Percentiles rank a stretch among this genome's conserved stretches.
Conservation (phyloP, 2,329 filamentous ascomycete species). For the Pseudogymnoascus sp. region DNA sequence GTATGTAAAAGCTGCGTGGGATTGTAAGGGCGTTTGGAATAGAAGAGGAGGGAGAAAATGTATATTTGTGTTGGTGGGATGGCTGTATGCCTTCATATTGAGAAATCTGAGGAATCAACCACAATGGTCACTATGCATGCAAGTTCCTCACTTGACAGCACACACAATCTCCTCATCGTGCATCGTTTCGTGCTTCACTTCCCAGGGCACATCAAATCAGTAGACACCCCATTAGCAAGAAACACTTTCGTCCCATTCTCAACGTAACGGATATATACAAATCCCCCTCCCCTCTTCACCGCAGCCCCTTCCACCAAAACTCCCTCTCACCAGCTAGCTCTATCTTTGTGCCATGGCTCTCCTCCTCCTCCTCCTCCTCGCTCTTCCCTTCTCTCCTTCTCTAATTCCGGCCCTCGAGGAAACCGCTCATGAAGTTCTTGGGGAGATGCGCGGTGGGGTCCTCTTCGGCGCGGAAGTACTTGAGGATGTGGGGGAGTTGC, state of each 20-base stretch:
- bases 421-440: slow-evolving; percentile 84
- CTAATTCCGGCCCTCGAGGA: slow-evolving; percentile 60
- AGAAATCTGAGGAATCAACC: not conserved
- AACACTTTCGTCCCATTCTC: not conserved
- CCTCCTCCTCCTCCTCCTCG: too few species aligned
- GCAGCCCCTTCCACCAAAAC: not conserved
- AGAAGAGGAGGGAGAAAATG: slow-evolving; percentile 25
- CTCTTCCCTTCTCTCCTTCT: not conserved
- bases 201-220: not conserved
- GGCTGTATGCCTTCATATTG: not conserved
- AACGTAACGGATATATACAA: slow-evolving; percentile 3
- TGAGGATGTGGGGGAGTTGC: slow-evolving; percentile 89
- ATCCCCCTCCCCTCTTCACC: not conserved
- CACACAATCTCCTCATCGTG: not conserved
- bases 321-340: not conserved
- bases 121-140: not conserved
- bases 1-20: slow-evolving; percentile 16
- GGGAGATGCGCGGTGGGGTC: slow-evolving; percentile 69
- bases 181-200: not conserved
- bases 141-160: not conserved
- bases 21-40: slow-evolving; percentile 14
- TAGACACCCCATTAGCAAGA: not conserved
- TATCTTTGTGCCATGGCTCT: not conserved
- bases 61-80: slow-evolving; percentile 17
- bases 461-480: slow-evolving; percentile 89